Evolutionary conservation across 805 yeast species (phyloP), one percentile per base, ranked within the genome.

Genomic region (Metschnikowia anglica): DNA sequence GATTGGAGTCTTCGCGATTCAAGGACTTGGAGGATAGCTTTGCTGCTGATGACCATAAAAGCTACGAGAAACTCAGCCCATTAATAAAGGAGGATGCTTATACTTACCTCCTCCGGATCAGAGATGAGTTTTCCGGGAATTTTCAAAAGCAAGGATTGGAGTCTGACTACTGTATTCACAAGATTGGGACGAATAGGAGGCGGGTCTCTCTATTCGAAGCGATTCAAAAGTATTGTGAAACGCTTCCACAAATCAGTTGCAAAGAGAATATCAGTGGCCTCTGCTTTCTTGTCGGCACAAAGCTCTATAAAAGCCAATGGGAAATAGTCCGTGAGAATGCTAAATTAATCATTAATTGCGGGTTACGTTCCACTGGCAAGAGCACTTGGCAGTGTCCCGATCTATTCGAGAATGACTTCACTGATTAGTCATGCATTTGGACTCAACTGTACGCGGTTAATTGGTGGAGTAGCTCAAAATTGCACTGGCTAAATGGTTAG

Each of bases 251-350:
- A 11, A 61, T 71, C n/a, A 45, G 61, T 15, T 54, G 61, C 39
- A 65, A 63, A 43, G 66, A 71, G 41, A 65, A 70, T 35, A 61
- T 71, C 16, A 61, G 71, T 44, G 76, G 76, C 2, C 54, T 71
- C 10, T 71, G 76, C 38, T 66, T 68, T 45, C 54, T 69, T 27
- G 63, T 71, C 7, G 72, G 73, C 1, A 60, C 67, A 0, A 61
- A 58, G 31, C 54, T 70, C 18, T 51, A 67, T 35, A 56, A 54
- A 29, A 63, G 73, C 46, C 74, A 69, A 44, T 70, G 73, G 73
- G 71, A 67, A 37, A 59, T 68, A 7, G 58, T 70, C 8, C 56
- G 73, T 35, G 75, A 70, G 37, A 66, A 69, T 44, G 74, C 72
- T 16, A 65, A 61, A 41, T 59, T 71, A 37, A 66, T 71, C 16